Conservation (phyloP, 495 filamentous ascomycete genomes). For the Hypoxylon intermedium region DNA sequence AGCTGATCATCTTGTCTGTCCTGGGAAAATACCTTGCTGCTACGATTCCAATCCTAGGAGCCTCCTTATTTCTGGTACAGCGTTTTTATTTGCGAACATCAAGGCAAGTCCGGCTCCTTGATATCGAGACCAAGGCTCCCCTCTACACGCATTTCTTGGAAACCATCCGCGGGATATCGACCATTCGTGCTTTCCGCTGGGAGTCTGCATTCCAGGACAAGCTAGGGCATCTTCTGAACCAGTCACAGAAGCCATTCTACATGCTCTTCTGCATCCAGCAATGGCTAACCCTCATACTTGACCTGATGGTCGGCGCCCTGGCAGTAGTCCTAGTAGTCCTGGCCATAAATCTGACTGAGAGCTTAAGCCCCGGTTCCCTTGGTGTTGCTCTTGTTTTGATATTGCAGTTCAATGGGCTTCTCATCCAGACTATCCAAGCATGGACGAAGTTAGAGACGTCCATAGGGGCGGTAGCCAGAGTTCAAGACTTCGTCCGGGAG, state of each 20-base stretch:
- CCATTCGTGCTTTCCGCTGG: not conserved
- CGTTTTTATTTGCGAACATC: not conserved
- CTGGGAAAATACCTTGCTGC: not conserved
- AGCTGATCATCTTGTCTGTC: too few species aligned
- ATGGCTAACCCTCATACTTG: not conserved
- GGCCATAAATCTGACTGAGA: not conserved
- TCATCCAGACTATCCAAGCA: constrained; percentile 27
- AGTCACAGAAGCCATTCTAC: not conserved
- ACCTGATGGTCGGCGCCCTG: not conserved
- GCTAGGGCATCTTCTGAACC: not conserved
- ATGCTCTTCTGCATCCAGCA: not conserved
- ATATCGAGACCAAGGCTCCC: not conserved
- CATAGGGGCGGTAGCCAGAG: constrained; percentile 57
- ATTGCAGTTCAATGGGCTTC: constrained; percentile 37
- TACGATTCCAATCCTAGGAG: not conserved
- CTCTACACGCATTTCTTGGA: not conserved
- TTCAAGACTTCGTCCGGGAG: constrained; percentile 48
- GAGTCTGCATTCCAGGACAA: not conserved
- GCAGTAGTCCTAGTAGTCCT: not conserved
- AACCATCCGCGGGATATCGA: not conserved
- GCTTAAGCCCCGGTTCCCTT: not conserved
- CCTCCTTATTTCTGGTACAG: not conserved
- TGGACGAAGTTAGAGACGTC: constrained; percentile 60
- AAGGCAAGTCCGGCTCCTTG: not conserved
- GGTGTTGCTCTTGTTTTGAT: constrained; percentile 21